A percentile compares a stretch with the other conserved stretches of the same genome.
Conservation (phyloP, 495 filamentous ascomycete species). For the Aspergillus wentii region DNA sequence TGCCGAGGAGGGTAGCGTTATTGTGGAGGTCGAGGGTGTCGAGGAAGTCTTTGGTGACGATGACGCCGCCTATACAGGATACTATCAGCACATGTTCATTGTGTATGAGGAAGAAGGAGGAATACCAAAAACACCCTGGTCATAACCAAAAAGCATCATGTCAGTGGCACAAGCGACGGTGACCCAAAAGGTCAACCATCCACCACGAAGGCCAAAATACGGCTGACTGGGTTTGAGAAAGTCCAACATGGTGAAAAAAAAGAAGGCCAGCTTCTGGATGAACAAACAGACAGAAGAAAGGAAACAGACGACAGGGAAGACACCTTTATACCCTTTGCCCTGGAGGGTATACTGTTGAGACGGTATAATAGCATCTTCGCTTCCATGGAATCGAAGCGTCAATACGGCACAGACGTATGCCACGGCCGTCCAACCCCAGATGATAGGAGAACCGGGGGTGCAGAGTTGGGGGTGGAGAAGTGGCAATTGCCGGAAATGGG, state of each 20-base stretch:
- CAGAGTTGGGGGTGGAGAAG: too few relatives aligned
- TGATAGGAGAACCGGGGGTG: too few relatives aligned
- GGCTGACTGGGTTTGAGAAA: background rate
- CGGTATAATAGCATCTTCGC: too few relatives aligned
- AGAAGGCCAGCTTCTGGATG: too few relatives aligned
- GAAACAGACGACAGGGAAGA: background rate
- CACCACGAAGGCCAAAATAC: background rate
- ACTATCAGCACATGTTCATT: constrained; percentile 16
- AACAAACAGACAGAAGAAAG: too few relatives aligned
- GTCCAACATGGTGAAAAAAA: background rate
- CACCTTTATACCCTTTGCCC: background rate
- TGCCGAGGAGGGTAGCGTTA: constrained; percentile 29
- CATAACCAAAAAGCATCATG: constrained; percentile 45
- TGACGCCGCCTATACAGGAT: background rate
- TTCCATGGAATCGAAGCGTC: too few relatives aligned
- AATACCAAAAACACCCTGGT: constrained; percentile 54
- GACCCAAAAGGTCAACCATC: constrained; percentile 1
- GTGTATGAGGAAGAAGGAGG: constrained; percentile 43
- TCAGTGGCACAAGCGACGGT: background rate
- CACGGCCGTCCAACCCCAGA: too few relatives aligned
- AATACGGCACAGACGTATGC: too few relatives aligned
- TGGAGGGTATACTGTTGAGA: too few relatives aligned
- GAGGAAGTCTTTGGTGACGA: constrained; percentile 46
- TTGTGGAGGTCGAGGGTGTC: constrained; percentile 18
- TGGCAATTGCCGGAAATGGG: too few relatives aligned